These are phyloP conservation scores for Falciphora oryzae DNA, from an alignment of 2,329 filamentous ascomycete species.

Conservation along the genomic window DNA sequence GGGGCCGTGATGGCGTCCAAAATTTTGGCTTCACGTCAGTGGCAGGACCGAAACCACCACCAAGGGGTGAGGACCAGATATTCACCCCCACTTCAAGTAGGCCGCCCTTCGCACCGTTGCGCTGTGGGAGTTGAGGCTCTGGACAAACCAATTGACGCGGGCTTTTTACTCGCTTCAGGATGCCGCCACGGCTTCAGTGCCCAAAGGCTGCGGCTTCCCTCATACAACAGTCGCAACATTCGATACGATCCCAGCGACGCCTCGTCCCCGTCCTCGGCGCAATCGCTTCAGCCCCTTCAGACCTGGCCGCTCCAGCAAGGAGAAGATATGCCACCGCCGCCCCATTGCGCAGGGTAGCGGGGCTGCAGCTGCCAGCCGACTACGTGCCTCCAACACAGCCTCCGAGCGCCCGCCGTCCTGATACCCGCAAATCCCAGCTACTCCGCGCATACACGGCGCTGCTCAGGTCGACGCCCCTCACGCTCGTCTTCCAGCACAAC, in stretches of 20 bases:
- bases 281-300: background rate
- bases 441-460: conserved; percentile 81
- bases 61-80: background rate
- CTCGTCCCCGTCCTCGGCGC: background rate
- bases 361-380: conserved; percentile 33
- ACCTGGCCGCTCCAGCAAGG: background rate
- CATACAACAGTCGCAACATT: conserved; percentile 8
- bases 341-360: conserved; percentile 1
- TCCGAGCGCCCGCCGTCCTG: conserved; percentile 77
- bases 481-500: conserved; percentile 75
- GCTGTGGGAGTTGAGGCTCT: background rate
- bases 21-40: background rate
- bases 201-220: conserved; percentile 6
- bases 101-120: background rate
- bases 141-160: background rate
- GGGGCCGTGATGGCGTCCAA: background rate
- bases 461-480: conserved; percentile 75
- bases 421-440: conserved; percentile 86
- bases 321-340: conserved; percentile 10
- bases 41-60: background rate
- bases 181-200: conserved; percentile 23
- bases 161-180: conserved; percentile 8
- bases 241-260: conserved; percentile 3
- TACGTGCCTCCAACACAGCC: conserved; percentile 68
- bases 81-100: background rate